Evolutionary conservation across 192 early-diverging fungal species (phyloP).

Genomic region (Backusella parvicylindrica): DNA sequence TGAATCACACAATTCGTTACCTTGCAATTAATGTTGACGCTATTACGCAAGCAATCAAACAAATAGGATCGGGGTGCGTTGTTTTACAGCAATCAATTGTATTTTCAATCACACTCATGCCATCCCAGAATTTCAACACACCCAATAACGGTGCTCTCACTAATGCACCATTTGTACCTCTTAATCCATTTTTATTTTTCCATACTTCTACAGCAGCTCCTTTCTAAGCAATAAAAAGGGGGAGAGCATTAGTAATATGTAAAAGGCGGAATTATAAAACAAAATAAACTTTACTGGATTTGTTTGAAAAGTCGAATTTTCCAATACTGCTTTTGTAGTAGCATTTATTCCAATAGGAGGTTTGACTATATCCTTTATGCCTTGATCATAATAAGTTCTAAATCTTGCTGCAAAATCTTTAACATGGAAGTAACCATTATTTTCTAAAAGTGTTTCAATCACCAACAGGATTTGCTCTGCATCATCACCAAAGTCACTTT

Average conservation of each 20-base stretch:
- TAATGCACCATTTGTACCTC: conserved; percentile 45
- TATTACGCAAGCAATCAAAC: conserved; percentile 41
- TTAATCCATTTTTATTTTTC: conserved; percentile 21
- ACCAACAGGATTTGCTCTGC: conserved; percentile 61
- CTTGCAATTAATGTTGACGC: conserved; percentile 35
- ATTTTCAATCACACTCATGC: conserved; percentile 34
- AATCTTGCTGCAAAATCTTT: conserved; percentile 49
- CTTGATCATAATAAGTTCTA: conserved; percentile 48
- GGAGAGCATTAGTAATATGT: background rate
- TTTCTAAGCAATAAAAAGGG: conserved; percentile 5
- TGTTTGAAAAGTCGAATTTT: conserved; percentile 37
- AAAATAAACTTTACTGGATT: conserved; percentile 37
- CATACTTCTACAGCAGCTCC: conserved; percentile 40
- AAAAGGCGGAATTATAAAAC: conserved; percentile 14
- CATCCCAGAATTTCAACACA: conserved; percentile 44
- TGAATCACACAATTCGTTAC: background rate
- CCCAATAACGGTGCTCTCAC: conserved; percentile 42
- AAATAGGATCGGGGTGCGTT: conserved; percentile 48
- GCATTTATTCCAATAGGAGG: conserved; percentile 52
- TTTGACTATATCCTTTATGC: conserved; percentile 51
- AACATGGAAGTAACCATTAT: conserved; percentile 45
- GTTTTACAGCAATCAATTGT: conserved; percentile 29
- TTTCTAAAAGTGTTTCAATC: conserved; percentile 44
- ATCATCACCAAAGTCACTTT: conserved; percentile 42
- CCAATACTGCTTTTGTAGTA: conserved; percentile 47